Conservation (phyloP, 345 rosid species). For the Schrenkiella parvula region DNA sequence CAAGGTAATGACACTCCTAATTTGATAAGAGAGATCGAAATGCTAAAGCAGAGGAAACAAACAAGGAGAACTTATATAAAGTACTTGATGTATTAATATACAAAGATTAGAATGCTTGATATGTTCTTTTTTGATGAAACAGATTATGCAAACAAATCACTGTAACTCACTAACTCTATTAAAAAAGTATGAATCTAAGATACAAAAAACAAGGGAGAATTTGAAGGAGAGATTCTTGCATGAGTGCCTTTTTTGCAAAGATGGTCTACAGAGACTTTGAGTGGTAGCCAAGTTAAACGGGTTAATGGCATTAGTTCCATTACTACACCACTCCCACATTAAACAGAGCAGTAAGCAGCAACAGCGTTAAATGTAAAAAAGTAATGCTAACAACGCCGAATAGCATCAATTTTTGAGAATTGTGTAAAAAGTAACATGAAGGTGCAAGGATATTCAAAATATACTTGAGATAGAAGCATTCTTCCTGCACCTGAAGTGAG, state of each 20-base stretch:
- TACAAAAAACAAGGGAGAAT: neutral
- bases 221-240: no score
- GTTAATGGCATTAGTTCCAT: neutral
- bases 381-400: no score
- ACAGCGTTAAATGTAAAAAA: neutral
- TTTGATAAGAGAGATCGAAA: neutral
- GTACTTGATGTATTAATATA: neutral
- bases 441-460: no score
- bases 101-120: neutral
- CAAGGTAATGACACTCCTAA: no score
- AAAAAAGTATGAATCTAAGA: neutral
- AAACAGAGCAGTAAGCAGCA: neutral
- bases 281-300: neutral
- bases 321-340: neutral
- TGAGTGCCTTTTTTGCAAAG: neutral
- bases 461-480: no score
- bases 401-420: no score
- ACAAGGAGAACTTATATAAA: neutral
- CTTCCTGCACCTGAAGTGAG: neutral
- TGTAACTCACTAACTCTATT: neutral
- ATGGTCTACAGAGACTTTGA: neutral
- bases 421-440: no score
- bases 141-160: neutral
- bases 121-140: neutral
- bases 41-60: neutral